Evolutionary conservation across 768 basidiomycete genomes (phyloP).

Genomic region (Auricularia cornea): DNA sequence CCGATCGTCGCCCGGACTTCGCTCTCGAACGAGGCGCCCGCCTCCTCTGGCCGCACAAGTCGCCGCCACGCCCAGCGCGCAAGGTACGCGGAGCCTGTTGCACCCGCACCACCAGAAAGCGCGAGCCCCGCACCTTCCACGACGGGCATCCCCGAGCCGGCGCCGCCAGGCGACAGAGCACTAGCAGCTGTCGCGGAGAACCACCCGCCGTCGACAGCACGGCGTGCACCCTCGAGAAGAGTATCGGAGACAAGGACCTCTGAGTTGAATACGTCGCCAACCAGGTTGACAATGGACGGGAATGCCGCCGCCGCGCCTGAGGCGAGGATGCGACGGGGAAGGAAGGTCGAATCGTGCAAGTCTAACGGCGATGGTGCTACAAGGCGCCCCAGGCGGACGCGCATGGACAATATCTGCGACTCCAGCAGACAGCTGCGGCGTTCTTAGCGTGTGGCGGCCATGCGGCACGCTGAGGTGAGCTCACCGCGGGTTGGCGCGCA

Average conservation of each 20-base stretch:
- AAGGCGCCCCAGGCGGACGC: constrained; percentile 74
- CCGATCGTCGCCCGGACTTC: constrained; percentile 38
- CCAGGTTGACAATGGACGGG: constrained; percentile 69
- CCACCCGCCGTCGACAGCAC: neutral
- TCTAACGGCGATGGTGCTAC: constrained; percentile 60
- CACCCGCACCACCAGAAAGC: constrained; percentile 38
- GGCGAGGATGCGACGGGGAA: constrained; percentile 59
- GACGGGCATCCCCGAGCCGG: neutral
- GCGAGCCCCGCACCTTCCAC: neutral
- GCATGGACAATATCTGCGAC: constrained; percentile 71
- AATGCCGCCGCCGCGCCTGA: constrained; percentile 81
- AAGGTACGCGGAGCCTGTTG: constrained; percentile 68
- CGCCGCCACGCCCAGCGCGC: constrained; percentile 84
- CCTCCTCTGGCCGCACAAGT: constrained; percentile 11
- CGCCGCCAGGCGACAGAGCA: neutral
- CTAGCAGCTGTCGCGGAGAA: neutral
- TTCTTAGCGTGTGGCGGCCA: neutral
- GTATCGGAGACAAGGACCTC: constrained; percentile 66
- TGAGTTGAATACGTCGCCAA: constrained; percentile 77
- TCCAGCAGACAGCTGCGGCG: constrained; percentile 55
- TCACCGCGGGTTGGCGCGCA: constrained; percentile 72
- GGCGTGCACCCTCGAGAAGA: constrained; percentile 45
- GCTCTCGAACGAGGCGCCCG: constrained; percentile 49
- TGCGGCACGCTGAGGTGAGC: neutral
- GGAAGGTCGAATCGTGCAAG: constrained; percentile 60